Evolutionary conservation across 345 rosid genomes (phyloP).

Genomic region (Boechera retrofracta): DNA sequence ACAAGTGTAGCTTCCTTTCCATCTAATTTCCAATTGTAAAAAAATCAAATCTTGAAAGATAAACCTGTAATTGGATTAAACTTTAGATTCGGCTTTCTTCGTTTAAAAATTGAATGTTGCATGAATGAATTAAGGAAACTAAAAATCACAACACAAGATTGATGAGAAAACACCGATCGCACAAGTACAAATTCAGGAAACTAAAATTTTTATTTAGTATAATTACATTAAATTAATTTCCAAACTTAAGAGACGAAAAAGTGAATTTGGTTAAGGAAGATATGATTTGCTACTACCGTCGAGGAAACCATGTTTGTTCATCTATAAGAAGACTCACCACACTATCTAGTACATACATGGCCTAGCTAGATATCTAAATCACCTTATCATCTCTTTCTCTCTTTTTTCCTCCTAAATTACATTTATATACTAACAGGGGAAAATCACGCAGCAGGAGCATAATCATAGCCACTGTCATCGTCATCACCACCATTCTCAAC

Average conservation of each 20-base stretch:
- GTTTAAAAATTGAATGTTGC: not conserved
- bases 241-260: not conserved
- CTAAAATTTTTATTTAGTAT: not conserved
- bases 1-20: too few species aligned
- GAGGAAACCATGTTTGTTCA: constrained; percentile 9
- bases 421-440: not conserved
- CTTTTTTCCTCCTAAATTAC: not conserved
- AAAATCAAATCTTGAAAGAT: too few species aligned
- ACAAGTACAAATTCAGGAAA: not conserved
- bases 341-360: constrained; percentile 23
- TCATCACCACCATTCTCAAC: constrained; percentile 43
- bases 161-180: too few species aligned
- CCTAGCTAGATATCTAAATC: constrained; percentile 17
- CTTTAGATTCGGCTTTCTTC: not conserved
- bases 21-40: too few species aligned
- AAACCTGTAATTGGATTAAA: too few species aligned
- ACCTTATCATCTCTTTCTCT: not conserved
- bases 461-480: constrained; percentile 41
- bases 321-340: constrained; percentile 17
- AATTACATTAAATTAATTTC: not conserved
- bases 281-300: not conserved
- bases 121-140: not conserved
- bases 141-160: too few species aligned
- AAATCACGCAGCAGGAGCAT: constrained; percentile 45
- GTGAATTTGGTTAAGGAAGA: constrained; percentile 2